phyloP scores from a whole-genome alignment of 495 filamentous ascomycete genomes.

The Daldinia childiae region DNA sequence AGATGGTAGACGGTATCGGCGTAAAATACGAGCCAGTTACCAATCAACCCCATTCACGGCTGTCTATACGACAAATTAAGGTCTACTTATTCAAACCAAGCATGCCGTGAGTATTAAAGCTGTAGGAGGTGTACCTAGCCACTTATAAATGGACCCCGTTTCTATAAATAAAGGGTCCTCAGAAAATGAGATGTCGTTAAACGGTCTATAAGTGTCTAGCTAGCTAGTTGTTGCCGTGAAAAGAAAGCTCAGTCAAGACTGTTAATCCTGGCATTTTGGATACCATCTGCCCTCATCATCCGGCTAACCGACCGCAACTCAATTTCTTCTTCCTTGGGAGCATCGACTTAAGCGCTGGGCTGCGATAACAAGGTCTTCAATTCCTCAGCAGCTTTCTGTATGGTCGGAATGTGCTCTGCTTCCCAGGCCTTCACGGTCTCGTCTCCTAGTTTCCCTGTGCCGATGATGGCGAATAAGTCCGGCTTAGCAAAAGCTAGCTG shows the following conservation, averaged over 20 bases:
- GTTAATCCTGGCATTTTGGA: background rate
- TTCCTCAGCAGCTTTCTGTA: constrained; percentile 47
- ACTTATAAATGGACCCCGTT: no score
- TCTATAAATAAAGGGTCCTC: no score
- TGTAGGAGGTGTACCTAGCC: no score
- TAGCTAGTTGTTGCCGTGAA: background rate
- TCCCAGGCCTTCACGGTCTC: constrained; percentile 43
- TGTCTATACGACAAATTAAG: no score
- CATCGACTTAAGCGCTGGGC: constrained; percentile 17
- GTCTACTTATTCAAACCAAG: background rate
- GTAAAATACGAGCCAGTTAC: no score
- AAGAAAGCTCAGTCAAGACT: background rate
- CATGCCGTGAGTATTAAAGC: no score
- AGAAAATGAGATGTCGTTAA: background rate
- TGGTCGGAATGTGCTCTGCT: constrained; percentile 32
- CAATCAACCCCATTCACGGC: no score
- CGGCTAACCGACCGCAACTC: background rate
- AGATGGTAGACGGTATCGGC: no score
- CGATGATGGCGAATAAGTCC: constrained; percentile 42
- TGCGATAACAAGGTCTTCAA: constrained; percentile 45
- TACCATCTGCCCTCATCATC: background rate
- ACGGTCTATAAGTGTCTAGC: background rate
- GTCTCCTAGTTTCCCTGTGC: constrained; percentile 45
- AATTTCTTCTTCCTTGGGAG: background rate
- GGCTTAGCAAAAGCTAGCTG: constrained; percentile 44